Base-by-base conservation (phyloP, 805 yeast genomes). In the Priceomyces melissophilus region DNA sequence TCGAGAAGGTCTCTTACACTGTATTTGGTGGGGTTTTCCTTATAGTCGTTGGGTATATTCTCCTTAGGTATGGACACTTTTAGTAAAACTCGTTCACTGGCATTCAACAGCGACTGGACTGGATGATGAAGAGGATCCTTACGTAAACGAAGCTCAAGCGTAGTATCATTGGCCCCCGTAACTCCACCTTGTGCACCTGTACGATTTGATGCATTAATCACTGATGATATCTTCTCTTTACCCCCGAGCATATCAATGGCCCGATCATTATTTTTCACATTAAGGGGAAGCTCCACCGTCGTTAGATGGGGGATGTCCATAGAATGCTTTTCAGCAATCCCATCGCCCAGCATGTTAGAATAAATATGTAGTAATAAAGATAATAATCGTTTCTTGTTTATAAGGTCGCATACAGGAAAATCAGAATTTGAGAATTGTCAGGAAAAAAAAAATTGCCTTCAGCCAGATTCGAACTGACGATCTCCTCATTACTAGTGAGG, bases 171-270 rank as follows among this genome's bases (percentile, higher is more conserved):
- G 7, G 53, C 49, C 9, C 58, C 48, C 38, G 53, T 40, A 14
- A 54, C 44, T 41, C 54, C 48, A 28, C 52, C 28, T 20, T 29
- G 23, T 20, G 37, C 14, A 32, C 45, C 40, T 25, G 58, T 53
- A 17, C 58, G 54, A 41, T 55, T 54, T 35, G 51, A 53, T 7
- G 64, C 47, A 44, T 72, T 70, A 40, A 76, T 67, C 9, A 71
- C 75, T 38, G 59, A 54, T 7, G 67, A 48, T 13, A 79, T 63
- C 39, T 62, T 61, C 8, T 63, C 60, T 20, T 58, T 60, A 0
- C 91, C 93, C 6, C 93, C 93, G 39, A 85, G 75, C 79, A 84
- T 77, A 4, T 61, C 59, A 9, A 89, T 60, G 0, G 96, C 96
- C 37, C 70, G 73, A 13, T 71, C 74, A 0, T 76, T 63, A 55